Base-by-base conservation (phyloP, 768 basidiomycete species). In the Russula abietina region DNA sequence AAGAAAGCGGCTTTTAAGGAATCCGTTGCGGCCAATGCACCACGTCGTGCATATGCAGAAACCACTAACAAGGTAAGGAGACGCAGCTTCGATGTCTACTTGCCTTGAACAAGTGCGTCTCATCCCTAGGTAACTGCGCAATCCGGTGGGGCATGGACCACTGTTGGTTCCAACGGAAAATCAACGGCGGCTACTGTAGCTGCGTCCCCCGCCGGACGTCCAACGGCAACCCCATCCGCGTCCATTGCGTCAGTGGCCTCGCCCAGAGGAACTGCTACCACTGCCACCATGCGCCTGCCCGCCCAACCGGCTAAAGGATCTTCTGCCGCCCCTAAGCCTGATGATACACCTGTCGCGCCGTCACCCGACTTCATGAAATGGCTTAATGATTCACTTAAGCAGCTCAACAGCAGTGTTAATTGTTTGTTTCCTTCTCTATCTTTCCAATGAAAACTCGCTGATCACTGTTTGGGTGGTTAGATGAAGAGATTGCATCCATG, bases 401-500 rank as follows among this genome's bases (percentile, higher is more conserved):
- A 88, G 22, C 73, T 88, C 57, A 87, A 89, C 73, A 80, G 75
- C 71, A 77, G 81, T 22, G 88, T 90, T 54, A 89, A 90, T 69
- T 81, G 90, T 91, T 70, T 60, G 81, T 71, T 24, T 33, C 32
- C 41, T 32, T 28, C 49, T 36, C 52, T 57, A 14, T 57, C 38
- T 38, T 4, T 55, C 33, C 24, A 7, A 46, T 45, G n/a, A 24
- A 36, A 55, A 32, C 46, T 43, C 22, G 41, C 43, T 55, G 63
- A 62, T 60, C 51, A 10, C 59, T 26, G 26, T 38, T 28, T 26
- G 19, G 32, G 9, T 45, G 38, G 43, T 56, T 69, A 97, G 95
- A 96, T 57, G 97, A 98, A 72, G 97, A 98, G 68, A 94, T 98
- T 71, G 87, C 93, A 70, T 87, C 90, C 51, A 96, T 98, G 93